Evolutionary conservation across 2,329 filamentous ascomycete species (phyloP), one percentile per base, ranked within the genome.

Genomic region (Aspergillus hortae): DNA sequence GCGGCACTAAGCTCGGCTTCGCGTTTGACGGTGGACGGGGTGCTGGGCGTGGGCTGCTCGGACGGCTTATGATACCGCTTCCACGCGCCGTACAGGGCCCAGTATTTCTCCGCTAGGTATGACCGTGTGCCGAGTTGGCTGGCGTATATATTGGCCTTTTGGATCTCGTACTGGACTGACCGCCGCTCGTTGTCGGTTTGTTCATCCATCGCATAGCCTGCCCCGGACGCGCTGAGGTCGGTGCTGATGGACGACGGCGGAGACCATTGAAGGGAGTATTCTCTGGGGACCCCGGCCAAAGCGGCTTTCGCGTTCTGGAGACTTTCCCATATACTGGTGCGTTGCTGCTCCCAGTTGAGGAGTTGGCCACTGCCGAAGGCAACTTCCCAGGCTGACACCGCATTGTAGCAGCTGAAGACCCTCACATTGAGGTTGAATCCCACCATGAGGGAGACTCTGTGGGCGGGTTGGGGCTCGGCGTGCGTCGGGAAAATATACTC

Each of bases 131-230:
- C 85, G 9, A 96, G 77, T 62, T 91, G 87, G 5, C 87, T 92
- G 2, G 86, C 84, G 65, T 92, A 90, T 36, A 96, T 89, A 67
- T 95, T 95, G 6, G 90, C 89, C 67, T 95, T 95, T 67, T 95
- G 90, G 27, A 96, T 94, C 71, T 95, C 91, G 59, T 86, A 90
- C 65, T 94, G 89, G 4, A 91, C 74, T 4, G 63, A 58, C 10
- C 67, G 68, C 25, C 63, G 63, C 46, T 67, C 61, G 17, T 56
- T 60, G 14, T 59, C 36, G 9, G 59, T 57, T 10, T 60, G 56
- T 14, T 65, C 63, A 35, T 62, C 58, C 1, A 80, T 19, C 77
- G 1, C 81, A 77, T 46, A 75, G 78, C 58, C 82, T 83, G 57
- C 78, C 72, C 50, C 80, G 70, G n/a, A 74, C 72, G 38, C 52